Evolutionary conservation across 345 rosid genomes (phyloP), one percentile per base, ranked within the genome.

Genomic region (Eucalyptus paniculata): DNA sequence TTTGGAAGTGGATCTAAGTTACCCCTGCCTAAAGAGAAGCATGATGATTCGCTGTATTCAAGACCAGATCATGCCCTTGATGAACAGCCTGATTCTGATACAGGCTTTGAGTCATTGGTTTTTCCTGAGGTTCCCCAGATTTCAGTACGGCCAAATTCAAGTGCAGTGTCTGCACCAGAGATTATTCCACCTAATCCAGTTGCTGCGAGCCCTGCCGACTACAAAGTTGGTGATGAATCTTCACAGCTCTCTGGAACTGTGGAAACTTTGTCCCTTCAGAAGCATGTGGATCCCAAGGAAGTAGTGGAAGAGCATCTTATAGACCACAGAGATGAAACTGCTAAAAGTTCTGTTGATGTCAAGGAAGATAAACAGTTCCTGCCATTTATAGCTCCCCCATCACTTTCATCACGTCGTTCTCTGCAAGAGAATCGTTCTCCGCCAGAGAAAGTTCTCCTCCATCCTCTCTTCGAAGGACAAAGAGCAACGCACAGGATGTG

Each of bases 51-150:
- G 37, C 85, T 93, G 90, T 87, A 85, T 69, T 87, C 94, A 89
- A 51, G 89, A 16, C 49, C 92, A 86, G 87, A 87, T 91, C 92
- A 90, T 88, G 90, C 90, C 69, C 91, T 87, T 6, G 50, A 90
- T 88, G 94, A 95, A 86, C 89, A 90, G 89, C 90, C 93, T 28
- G 97, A 94, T 94, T 93, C 96, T 88, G 98, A 95, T 88, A 45
- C 94, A 28, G 96, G 90, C 82, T 87, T 91, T 72, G 97, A 96
- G 51, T 81, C 83, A 37, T 82, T 96, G 89, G 96, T 94, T 90
- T 96, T 97, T 62, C 99, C 98, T 4, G 96, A 96, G 91, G 97
- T 97, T 89, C 99, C 98, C 77, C 94, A 90, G 54, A 92, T 93
- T 83, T 80, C 93, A 83, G 82, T 95, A 88, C 92, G 90, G 83